phyloP scores from a whole-genome alignment of 306 rosid species.

The Vigna radiata region DNA sequence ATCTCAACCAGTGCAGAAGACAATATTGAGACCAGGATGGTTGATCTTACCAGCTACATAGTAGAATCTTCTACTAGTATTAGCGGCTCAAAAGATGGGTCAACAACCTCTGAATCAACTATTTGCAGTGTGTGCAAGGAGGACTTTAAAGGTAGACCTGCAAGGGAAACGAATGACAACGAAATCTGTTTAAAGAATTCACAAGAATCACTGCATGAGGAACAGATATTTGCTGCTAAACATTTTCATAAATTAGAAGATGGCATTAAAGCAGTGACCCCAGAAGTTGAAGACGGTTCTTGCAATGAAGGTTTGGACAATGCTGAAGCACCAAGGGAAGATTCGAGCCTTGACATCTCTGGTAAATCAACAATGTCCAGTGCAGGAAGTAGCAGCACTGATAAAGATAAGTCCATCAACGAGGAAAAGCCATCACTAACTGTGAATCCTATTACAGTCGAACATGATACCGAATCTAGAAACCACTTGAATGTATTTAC shows the following conservation, averaged over 20 bases:
- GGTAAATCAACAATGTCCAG: constrained; percentile 47
- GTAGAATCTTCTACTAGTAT: constrained; percentile 58
- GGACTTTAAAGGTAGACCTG: constrained; percentile 45
- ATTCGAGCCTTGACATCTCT: constrained; percentile 44
- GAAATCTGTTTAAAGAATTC: constrained; percentile 52
- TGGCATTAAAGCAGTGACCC: constrained; percentile 46
- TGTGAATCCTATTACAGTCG: constrained; percentile 17
- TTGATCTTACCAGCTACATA: constrained; percentile 61
- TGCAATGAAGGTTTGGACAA: constrained; percentile 40
- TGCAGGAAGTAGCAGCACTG: constrained; percentile 39
- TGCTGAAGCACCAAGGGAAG: constrained; percentile 46
- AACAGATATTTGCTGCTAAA: constrained; percentile 48
- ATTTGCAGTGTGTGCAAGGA: constrained; percentile 65
- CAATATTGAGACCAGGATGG: constrained; percentile 76
- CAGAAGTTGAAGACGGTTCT: constrained; percentile 45
- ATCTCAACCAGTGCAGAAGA: constrained; percentile 61
- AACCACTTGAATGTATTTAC: constrained; percentile 25
- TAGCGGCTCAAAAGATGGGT: constrained; percentile 69
- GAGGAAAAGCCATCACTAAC: constrained; percentile 53
- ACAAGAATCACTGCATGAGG: constrained; percentile 49
- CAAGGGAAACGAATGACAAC: constrained; percentile 48
- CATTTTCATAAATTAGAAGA: constrained; percentile 46
- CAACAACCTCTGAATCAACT: constrained; percentile 65
- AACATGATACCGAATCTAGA: constrained; percentile 51
- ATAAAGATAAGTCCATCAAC: constrained; percentile 54